Evolutionary conservation across 1,284 basidiomycete genomes (phyloP).

Genomic region (Malassezia furfur): DNA sequence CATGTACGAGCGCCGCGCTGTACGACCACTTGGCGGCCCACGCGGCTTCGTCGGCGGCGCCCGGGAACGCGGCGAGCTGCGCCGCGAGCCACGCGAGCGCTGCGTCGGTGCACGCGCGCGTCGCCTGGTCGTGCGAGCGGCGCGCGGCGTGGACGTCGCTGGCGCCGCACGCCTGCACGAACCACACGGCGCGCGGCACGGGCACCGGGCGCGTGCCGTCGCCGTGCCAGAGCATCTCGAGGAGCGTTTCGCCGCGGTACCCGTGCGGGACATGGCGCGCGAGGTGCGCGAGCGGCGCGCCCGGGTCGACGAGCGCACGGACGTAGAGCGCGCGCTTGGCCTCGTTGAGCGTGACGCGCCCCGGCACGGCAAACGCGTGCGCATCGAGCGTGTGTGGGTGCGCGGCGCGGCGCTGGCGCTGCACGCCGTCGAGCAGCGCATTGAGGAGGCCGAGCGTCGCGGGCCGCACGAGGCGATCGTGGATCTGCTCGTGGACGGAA

Average conservation of each 20-base stretch:
- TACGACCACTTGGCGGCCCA: conserved; percentile 77
- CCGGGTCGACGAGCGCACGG: conserved; percentile 76
- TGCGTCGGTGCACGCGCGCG: conserved; percentile 76
- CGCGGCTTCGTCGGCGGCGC: background rate
- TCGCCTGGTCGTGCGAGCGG: conserved; percentile 49
- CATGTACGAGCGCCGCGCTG: conserved; percentile 56
- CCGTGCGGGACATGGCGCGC: conserved; percentile 84
- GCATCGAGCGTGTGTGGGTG: conserved; percentile 15
- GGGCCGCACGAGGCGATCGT: conserved; percentile 50
- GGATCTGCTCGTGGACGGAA: conserved; percentile 54
- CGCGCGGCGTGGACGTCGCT: conserved; percentile 1
- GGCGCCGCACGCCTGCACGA: conserved; percentile 75
- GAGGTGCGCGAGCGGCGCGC: conserved; percentile 75
- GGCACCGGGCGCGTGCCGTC: conserved; percentile 55
- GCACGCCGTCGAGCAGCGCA: conserved; percentile 25
- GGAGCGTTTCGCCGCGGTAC: conserved; percentile 76
- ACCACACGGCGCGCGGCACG: conserved; percentile 83
- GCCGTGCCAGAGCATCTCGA: conserved; percentile 69
- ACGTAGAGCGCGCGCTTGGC: conserved; percentile 79
- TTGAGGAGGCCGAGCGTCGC: conserved; percentile 20
- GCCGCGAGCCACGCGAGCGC: conserved; percentile 81
- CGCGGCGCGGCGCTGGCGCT: conserved; percentile 18
- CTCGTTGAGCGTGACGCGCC: conserved; percentile 77
- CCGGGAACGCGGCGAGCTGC: conserved; percentile 55
- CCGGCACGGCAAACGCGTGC: conserved; percentile 26